These are phyloP conservation scores for Rhipidocladum racemiflorum DNA, from an alignment of 176 grass and related monocot genomes.

Conservation along the genomic window DNA sequence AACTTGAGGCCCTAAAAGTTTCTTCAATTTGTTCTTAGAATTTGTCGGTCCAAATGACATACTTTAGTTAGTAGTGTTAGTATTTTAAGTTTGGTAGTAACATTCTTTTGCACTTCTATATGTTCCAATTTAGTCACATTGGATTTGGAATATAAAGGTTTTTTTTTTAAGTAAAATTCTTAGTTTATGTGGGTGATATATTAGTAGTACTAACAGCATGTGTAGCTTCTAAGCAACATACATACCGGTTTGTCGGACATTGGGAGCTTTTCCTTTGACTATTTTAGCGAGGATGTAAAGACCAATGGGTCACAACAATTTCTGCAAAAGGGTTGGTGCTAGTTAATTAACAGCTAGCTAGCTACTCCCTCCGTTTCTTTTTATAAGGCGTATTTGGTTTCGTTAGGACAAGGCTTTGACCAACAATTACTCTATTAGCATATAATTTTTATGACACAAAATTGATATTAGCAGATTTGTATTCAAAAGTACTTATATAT, in stretches of 20 bases:
- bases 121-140: conserved; percentile 9
- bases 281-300: conserved; percentile 24
- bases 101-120: neutral
- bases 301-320: conserved; percentile 31
- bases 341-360: neutral
- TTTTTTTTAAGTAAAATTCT: neutral
- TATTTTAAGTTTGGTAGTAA: neutral
- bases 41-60: conserved; percentile 7
- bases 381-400: too few species aligned
- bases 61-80: conserved; percentile 2
- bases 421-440: too few species aligned
- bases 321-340: neutral
- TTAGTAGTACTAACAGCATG: conserved; percentile 2
- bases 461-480: too few species aligned
- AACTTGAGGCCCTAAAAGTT: conserved; percentile 28
- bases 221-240: conserved; percentile 52
- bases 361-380: too few species aligned
- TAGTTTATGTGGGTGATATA: neutral
- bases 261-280: neutral
- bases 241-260: neutral
- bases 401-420: too few species aligned
- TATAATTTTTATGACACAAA: too few species aligned
- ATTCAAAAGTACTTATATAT: too few species aligned
- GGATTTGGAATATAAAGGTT: neutral
- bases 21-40: conserved; percentile 12